These are phyloP conservation scores for Fraxinus sp. DNA, from an alignment of 305 asterid genomes.

Conservation along the genomic window DNA sequence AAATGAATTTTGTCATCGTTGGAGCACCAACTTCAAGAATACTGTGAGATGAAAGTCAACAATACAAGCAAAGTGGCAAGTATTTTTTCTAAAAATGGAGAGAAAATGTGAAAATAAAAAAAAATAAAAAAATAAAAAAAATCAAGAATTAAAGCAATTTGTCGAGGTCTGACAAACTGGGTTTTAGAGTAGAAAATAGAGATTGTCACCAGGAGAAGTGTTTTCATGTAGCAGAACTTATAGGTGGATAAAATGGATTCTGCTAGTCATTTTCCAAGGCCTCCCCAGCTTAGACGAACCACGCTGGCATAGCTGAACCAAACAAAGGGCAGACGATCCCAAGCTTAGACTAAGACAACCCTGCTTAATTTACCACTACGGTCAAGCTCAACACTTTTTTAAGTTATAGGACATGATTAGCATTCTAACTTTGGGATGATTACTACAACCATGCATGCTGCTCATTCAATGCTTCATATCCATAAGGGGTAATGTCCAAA, in stretches of 20 bases:
- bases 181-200: background rate
- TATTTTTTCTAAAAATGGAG: no score
- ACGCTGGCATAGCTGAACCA: background rate
- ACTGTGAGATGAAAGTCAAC: no score
- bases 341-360: background rate
- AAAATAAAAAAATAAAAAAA: no score
- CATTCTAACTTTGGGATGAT: background rate
- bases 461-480: background rate
- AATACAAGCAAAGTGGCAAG: no score
- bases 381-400: background rate
- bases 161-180: background rate
- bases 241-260: background rate
- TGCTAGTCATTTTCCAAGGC: background rate
- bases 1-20: no score
- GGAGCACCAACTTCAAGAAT: no score
- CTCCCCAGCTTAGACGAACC: background rate
- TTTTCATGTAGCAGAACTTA: background rate
- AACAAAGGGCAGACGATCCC: background rate
- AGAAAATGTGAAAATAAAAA: no score
- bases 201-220: background rate
- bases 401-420: background rate
- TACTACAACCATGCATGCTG: background rate
- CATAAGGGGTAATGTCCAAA: background rate
- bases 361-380: background rate
- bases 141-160: background rate